Percentiles rank a stretch among this genome's conserved stretches.
These are phyloP conservation scores for Handroanthus guayacan DNA, from an alignment of 257 asterid species.

Conservation along the genomic window DNA sequence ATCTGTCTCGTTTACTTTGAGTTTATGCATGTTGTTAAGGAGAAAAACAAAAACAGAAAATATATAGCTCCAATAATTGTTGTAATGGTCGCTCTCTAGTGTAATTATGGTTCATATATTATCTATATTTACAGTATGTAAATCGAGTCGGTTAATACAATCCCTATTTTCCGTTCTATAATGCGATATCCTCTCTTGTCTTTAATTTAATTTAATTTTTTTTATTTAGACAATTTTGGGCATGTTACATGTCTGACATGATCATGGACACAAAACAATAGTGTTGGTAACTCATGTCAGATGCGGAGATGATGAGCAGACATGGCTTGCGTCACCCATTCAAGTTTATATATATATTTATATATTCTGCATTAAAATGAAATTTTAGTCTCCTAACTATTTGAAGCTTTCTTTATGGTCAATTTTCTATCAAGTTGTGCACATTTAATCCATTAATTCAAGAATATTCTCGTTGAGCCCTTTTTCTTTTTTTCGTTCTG, in stretches of 20 bases:
- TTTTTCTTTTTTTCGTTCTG: too few species aligned
- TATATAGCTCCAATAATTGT: conserved; percentile 29
- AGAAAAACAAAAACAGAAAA: conserved; percentile 2
- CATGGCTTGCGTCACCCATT: neutral
- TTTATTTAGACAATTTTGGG: neutral
- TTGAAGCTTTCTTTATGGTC: too few species aligned
- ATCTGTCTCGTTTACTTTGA: conserved; percentile 32
- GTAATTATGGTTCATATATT: conserved; percentile 39
- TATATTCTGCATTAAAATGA: too few species aligned
- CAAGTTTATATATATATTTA: too few species aligned
- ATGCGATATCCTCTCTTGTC: too few species aligned
- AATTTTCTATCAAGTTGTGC: too few species aligned
- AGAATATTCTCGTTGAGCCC: too few species aligned
- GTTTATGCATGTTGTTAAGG: conserved; percentile 13
- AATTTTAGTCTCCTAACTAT: too few species aligned
- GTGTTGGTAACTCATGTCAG: neutral
- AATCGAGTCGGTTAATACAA: too few species aligned
- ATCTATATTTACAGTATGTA: neutral
- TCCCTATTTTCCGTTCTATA: too few species aligned
- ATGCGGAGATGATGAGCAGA: conserved; percentile 10
- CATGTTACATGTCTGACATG: neutral
- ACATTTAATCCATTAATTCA: too few species aligned
- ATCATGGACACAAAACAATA: neutral
- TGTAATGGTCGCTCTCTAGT: conserved; percentile 33
- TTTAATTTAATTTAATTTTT: too few species aligned